Base-by-base conservation (phyloP, 306 rosid genomes). In the Hippophae gyantsensis region DNA sequence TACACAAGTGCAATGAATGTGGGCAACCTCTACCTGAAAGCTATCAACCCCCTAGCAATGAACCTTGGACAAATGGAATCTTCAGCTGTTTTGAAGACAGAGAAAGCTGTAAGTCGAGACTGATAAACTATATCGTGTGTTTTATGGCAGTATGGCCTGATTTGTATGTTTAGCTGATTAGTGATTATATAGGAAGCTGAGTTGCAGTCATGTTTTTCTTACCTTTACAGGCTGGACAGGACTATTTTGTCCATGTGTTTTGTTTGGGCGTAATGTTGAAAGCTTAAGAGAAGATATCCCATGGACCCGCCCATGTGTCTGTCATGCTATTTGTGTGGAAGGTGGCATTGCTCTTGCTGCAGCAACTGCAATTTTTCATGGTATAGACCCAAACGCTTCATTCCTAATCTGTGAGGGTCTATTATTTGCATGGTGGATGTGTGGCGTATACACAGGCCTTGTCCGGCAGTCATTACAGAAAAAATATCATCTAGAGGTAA, bases 361-460 rank as follows among this genome's bases (percentile, higher is more conserved):
- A 51, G 94, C 79, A 41, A 86, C 97, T 59, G 81, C 80, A 57
- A 13, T 82, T 61, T 13, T 82, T 54, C 72, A 89, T 64, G 87
- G 85, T 69, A 1, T 81, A 58, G 84, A 89, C 49, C 94, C 90
- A 0, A 81, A 78, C 55, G 76, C 92, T 10, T 23, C 81, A 49
- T 84, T 86, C 66, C 97, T 93, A 62, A 57, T 93, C 40, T 59
- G 79, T 11, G 99, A 93, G 87, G 94, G 99, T 51, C 81, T 89
- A 55, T 54, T 93, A 18, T 93, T 93, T 74, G 77, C 94, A 42
- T 93, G 99, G 99, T 88, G 99, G 99, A 86, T 93, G 90, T 93
- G 97, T 57, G 97, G 97, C 57, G 82, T 84, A 60, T 85, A 88
- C 69, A 84, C 89, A 42, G 99, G 99, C 70, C 87, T 82, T 65